phyloP scores from a whole-genome alignment of 2,329 filamentous ascomycete genomes.

The Aspergillus fumigatus region DNA sequence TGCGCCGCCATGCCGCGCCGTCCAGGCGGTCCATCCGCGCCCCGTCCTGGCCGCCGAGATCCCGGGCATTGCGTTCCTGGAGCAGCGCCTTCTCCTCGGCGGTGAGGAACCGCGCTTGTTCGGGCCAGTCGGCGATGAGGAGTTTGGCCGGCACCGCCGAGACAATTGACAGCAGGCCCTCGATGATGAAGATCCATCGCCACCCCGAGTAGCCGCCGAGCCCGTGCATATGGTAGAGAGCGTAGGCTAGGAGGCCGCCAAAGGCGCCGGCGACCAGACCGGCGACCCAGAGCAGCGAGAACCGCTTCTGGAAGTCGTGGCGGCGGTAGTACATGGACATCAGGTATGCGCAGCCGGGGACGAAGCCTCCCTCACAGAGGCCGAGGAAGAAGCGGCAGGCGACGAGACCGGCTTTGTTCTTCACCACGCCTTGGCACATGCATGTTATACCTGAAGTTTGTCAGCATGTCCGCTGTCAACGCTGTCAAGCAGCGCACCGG shows the following conservation, averaged over 20 bases:
- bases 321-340: conserved; percentile 34
- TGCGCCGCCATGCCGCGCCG: conserved; percentile 20
- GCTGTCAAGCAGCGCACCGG: no score
- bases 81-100: conserved; percentile 24
- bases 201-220: conserved; percentile 24
- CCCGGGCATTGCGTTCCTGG: conserved; percentile 18
- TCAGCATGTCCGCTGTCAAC: no score
- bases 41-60: conserved; percentile 15
- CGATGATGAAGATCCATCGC: conserved; percentile 37
- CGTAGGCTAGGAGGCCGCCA: conserved; percentile 23
- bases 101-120: conserved; percentile 29
- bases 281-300: conserved; percentile 31
- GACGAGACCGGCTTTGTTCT: conserved; percentile 24
- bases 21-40: conserved; percentile 28
- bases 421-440: conserved; percentile 29
- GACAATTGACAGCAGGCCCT: conserved; percentile 29
- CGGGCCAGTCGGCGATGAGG: conserved; percentile 30
- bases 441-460: conserved; percentile 22
- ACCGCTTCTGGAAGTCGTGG: conserved; percentile 36
- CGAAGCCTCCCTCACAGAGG: conserved; percentile 33
- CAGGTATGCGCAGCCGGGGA: conserved; percentile 31
- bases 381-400: conserved; percentile 30
- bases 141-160: conserved; percentile 23
- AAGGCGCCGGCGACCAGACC: conserved; percentile 31
- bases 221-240: conserved; percentile 27